A percentile compares a stretch with the other conserved stretches of the same genome.
Evolutionary conservation across 768 basidiomycete genomes (phyloP).

Genomic region (Naganishia antarctica): DNA sequence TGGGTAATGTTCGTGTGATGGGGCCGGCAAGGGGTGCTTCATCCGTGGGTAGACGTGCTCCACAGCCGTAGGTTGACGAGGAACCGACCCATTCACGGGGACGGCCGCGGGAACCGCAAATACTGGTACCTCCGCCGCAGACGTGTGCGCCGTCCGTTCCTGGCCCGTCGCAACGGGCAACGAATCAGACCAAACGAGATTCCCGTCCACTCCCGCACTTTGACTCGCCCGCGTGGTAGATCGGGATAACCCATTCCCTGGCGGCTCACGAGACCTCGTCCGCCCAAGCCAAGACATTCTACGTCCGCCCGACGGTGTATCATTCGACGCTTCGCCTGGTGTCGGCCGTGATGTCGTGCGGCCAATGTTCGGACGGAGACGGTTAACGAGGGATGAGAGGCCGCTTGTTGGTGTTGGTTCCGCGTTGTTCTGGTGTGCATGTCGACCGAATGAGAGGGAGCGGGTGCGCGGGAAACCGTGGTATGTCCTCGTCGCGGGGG

Average conservation of each 20-base stretch:
- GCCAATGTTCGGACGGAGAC: neutral
- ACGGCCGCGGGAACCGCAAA: neutral
- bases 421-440: neutral
- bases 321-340: too few relatives aligned
- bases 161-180: too few relatives aligned
- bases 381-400: neutral
- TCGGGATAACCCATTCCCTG: too few relatives aligned
- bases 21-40: slow-evolving; percentile 36
- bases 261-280: too few relatives aligned
- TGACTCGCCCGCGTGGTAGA: too few relatives aligned
- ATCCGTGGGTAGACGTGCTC: slow-evolving; percentile 31
- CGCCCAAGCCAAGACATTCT: too few relatives aligned
- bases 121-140: neutral
- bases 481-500: neutral
- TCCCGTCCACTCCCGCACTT: too few relatives aligned
- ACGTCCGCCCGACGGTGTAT: too few relatives aligned
- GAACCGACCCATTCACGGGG: neutral
- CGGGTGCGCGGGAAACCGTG: neutral
- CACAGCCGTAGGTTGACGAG: neutral
- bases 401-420: neutral
- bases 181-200: too few relatives aligned
- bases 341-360: neutral
- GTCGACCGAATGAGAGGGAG: too few relatives aligned
- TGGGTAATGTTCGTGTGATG: slow-evolving; percentile 35
- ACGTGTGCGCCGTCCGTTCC: too few relatives aligned